Evolutionary conservation across 352 stramenopile species (phyloP).

Genomic region (Globisporangium ultimum): DNA sequence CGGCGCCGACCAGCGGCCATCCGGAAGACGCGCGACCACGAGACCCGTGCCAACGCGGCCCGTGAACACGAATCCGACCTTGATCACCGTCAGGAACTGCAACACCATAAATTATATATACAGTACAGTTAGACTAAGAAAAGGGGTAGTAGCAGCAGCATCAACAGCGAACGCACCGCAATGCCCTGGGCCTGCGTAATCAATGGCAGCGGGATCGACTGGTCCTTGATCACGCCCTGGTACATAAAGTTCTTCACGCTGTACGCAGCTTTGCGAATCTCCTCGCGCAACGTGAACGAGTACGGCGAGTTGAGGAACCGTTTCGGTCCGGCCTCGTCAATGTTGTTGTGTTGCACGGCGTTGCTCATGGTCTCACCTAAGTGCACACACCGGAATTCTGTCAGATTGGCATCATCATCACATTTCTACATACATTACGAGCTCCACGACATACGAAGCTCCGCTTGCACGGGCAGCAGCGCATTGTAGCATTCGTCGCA

Average conservation of each 20-base stretch:
- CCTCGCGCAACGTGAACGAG: conserved; percentile 87
- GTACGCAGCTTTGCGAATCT: conserved; percentile 93
- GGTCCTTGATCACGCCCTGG: conserved; percentile 85
- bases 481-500: conserved; percentile 70
- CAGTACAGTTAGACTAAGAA: background rate
- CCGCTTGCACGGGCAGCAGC: conserved; percentile 56
- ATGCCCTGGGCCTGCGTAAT: conserved; percentile 89
- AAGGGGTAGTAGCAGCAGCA: too few species aligned
- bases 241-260: conserved; percentile 92
- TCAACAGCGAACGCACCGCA: conserved; percentile 39
- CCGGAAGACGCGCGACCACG: conserved; percentile 88
- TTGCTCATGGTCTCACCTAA: conserved; percentile 74
- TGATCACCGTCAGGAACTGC: conserved; percentile 91
- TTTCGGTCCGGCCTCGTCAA: conserved; percentile 60
- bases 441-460: conserved; percentile 45
- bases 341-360: conserved; percentile 69
- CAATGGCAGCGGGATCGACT: conserved; percentile 87
- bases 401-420: background rate
- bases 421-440: background rate
- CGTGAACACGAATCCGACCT: conserved; percentile 87
- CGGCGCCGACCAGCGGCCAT: conserved; percentile 94
- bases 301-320: conserved; percentile 83
- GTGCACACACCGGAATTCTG: background rate
- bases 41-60: conserved; percentile 90
- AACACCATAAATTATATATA: conserved; percentile 1